A percentile compares a stretch with the other conserved stretches of the same genome.
phyloP scores from a whole-genome alignment of 306 rosid genomes.

The Medicago truncatula region DNA sequence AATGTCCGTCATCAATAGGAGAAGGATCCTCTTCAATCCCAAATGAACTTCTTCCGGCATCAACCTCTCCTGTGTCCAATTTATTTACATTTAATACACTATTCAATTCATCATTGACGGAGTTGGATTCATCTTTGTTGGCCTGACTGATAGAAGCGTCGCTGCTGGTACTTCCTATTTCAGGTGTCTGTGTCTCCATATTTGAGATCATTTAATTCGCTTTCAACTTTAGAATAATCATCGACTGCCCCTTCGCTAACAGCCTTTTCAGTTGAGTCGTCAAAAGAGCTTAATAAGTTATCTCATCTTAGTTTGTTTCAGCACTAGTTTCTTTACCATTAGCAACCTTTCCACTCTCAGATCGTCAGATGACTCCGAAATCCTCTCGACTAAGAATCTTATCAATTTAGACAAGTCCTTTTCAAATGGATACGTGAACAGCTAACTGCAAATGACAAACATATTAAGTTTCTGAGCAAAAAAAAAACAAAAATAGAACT shows the following conservation, averaged over 20 bases:
- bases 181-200: conserved; percentile 47
- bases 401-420: conserved; percentile 61
- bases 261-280: conserved; percentile 31
- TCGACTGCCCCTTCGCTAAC: conserved; percentile 33
- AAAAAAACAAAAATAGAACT: conserved; percentile 36
- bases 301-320: conserved; percentile 39
- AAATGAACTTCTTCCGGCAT: conserved; percentile 38
- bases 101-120: conserved; percentile 38
- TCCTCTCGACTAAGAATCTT: conserved; percentile 62
- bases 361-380: conserved; percentile 52
- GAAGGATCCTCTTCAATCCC: conserved; percentile 39
- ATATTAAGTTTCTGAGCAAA: conserved; percentile 57
- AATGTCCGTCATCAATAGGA: conserved; percentile 34
- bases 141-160: conserved; percentile 32
- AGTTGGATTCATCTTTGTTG: conserved; percentile 41
- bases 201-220: conserved; percentile 48
- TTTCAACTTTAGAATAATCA: conserved; percentile 39
- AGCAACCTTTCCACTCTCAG: conserved; percentile 46
- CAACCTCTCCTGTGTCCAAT: conserved; percentile 17
- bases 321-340: conserved; percentile 18
- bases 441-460: conserved; percentile 71
- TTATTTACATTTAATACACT: conserved; percentile 37
- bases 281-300: conserved; percentile 36
- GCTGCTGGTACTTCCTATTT: conserved; percentile 28
- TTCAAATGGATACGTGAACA: conserved; percentile 77